Base-by-base conservation (phyloP, 164 flowering plant genomes). In the Nymphaea colorata region DNA sequence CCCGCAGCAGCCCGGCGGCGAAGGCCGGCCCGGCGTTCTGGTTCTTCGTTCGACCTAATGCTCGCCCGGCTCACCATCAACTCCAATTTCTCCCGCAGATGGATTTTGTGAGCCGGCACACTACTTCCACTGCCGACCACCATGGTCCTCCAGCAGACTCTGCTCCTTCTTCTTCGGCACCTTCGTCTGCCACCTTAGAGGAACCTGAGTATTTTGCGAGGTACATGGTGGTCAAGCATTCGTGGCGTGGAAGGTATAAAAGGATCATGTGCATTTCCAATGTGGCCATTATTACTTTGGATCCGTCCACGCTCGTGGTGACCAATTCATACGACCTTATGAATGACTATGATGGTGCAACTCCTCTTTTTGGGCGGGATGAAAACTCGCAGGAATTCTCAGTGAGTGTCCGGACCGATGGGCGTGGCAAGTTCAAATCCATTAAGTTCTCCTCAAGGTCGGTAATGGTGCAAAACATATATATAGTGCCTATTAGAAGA, bases 241-340 rank as follows among this genome's bases (percentile, higher is more conserved):
- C 99, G 1, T 95, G 99, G 99, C 87, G 99, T 0, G 99, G 99
- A 43, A 84, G 96, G 18, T 95, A 95, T 80, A 95, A 92, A 80
- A 75, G 99, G 53, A 86, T 95, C 53, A 80, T 95, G 3, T 95
- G 99, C 74, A 80, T 95, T 0, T 89, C 96, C 0, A 73, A 66
- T 68, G 76, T 62, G 18, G 66, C 87, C 0, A 81, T 95, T 14
- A 69, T 87, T 44, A 95, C 99, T 3, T 70, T 95, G 67, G 99
- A 95, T 75, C 99, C 99, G 0, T 61, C 80, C 8, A 82, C 97
- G 5, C 83, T 95, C 16, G 12, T 79, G 12, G 90, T 90, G 14
- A 95, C 99, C 8, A 95, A 95, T 79, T 89, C 88, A 4, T 95
- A 95, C 41, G 87, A 92, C 64, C 87, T 86, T 5, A 82, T 65